phyloP scores from a whole-genome alignment of 495 filamentous ascomycete species.

The Letharia lupina region DNA sequence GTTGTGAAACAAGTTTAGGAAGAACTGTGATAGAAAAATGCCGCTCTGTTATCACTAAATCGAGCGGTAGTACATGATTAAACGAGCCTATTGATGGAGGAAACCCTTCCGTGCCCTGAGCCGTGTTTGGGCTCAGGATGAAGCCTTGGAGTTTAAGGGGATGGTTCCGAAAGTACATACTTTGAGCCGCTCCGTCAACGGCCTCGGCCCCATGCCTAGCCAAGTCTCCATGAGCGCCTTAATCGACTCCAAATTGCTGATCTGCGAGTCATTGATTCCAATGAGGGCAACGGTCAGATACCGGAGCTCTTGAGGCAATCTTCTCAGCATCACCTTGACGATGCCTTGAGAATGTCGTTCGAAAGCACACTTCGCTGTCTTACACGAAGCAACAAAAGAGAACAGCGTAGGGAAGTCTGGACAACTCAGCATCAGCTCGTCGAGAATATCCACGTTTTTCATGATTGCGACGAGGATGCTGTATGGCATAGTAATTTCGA shows the following conservation, averaged over 20 bases:
- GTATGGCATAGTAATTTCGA: not conserved
- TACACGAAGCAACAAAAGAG: not conserved
- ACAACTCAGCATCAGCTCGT: not conserved
- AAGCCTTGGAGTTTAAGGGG: not conserved
- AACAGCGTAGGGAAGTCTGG: not conserved
- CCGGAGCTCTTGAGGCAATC: not conserved
- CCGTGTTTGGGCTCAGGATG: not conserved
- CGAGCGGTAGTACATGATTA: too few species aligned
- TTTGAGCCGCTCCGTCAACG: not conserved
- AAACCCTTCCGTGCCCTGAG: too few species aligned
- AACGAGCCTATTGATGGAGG: too few species aligned
- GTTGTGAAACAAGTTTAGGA: not conserved
- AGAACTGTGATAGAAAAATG: not conserved
- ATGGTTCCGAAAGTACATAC: not conserved
- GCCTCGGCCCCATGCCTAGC: not conserved
- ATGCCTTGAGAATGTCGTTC: not conserved
- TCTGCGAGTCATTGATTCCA: not conserved
- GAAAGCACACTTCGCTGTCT: not conserved
- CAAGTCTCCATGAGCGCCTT: not conserved
- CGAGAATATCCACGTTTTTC: not conserved
- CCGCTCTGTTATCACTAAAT: not conserved
- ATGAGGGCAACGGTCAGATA: not conserved
- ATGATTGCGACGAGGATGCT: not conserved
- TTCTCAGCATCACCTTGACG: not conserved
- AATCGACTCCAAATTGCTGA: not conserved